Evolutionary conservation across 805 yeast species (phyloP).

Genomic region (Metschnikowia proteae): DNA sequence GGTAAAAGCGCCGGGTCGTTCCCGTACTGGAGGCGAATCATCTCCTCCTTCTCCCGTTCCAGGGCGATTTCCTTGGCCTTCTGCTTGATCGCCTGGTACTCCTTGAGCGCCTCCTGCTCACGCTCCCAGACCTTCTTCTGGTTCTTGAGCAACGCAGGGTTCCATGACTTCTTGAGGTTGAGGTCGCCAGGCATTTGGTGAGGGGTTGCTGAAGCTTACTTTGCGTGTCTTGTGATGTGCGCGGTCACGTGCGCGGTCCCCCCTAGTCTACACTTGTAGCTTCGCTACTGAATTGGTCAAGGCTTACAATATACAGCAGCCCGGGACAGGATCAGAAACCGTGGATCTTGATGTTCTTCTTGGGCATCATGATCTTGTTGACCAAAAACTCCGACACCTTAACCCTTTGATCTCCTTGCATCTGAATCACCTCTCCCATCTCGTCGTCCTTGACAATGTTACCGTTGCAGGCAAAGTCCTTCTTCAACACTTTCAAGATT

Average conservation of each 20-base stretch:
- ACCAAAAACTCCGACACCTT: slow-evolving; percentile 92
- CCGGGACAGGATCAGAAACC: slow-evolving; percentile 63
- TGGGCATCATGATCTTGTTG: slow-evolving; percentile 80
- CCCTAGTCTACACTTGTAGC: neutral
- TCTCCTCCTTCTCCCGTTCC: slow-evolving; percentile 58
- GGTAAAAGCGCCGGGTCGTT: slow-evolving; percentile 34
- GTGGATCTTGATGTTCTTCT: slow-evolving; percentile 96
- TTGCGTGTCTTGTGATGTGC: neutral
- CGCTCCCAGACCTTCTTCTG: slow-evolving; percentile 78
- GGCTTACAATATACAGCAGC: neutral
- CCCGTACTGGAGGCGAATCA: slow-evolving; percentile 46
- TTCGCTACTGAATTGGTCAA: neutral
- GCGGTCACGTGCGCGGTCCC: neutral
- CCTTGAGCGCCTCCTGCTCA: slow-evolving; percentile 76
- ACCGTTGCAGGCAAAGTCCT: slow-evolving; percentile 98
- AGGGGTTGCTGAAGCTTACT: neutral
- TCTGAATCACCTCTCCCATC: slow-evolving; percentile 93
- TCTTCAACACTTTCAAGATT: slow-evolving; percentile 88
- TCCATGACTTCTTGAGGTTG: slow-evolving; percentile 93
- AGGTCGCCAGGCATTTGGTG: slow-evolving; percentile 63
- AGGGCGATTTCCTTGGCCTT: slow-evolving; percentile 59
- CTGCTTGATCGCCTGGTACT: slow-evolving; percentile 59
- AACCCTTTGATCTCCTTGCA: slow-evolving; percentile 98
- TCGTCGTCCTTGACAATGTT: slow-evolving; percentile 95
- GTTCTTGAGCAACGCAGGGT: slow-evolving; percentile 83